Evolutionary conservation across 2,329 filamentous ascomycete genomes (phyloP).

Genomic region (Knufia fluminis): DNA sequence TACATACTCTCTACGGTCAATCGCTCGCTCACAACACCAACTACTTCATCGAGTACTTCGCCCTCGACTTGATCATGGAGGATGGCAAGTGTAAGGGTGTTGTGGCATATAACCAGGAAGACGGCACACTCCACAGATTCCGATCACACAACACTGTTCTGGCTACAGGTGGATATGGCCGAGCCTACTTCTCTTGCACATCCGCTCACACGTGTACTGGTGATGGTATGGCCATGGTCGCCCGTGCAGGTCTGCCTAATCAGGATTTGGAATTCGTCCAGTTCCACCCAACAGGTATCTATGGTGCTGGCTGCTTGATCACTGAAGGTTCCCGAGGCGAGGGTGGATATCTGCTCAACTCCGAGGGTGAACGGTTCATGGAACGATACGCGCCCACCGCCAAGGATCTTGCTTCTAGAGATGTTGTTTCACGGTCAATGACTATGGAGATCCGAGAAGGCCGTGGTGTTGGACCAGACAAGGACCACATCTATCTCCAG

Average conservation of each 20-base stretch:
- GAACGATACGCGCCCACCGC: slow-evolving; percentile 95
- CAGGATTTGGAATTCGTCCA: slow-evolving; percentile 99
- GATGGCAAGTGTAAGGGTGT: slow-evolving; percentile 94
- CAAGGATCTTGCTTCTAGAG: slow-evolving; percentile 92
- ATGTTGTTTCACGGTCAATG: slow-evolving; percentile 96
- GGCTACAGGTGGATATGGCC: slow-evolving; percentile 93
- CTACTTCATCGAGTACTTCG: slow-evolving; percentile 99
- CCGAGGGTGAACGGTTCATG: slow-evolving; percentile 98
- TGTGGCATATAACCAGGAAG: slow-evolving; percentile 96
- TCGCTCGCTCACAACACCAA: slow-evolving; percentile 96
- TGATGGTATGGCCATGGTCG: slow-evolving; percentile 99
- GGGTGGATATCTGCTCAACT: slow-evolving; percentile 95
- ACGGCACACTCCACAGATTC: slow-evolving; percentile 95
- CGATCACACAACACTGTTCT: slow-evolving; percentile 92
- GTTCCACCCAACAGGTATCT: slow-evolving; percentile 98
- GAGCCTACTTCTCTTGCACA: slow-evolving; percentile 96
- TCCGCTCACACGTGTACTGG: slow-evolving; percentile 97
- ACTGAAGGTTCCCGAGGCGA: slow-evolving; percentile 97
- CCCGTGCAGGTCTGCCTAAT: slow-evolving; percentile 92
- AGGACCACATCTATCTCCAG: slow-evolving; percentile 98
- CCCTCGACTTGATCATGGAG: slow-evolving; percentile 93
- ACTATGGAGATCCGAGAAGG: slow-evolving; percentile 97
- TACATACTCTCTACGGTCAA: slow-evolving; percentile 97
- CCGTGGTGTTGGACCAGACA: slow-evolving; percentile 83
- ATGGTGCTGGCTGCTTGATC: slow-evolving; percentile 94